phyloP scores from a whole-genome alignment of 2,329 filamentous ascomycete species.

The Pseudogymnoascus sp. region DNA sequence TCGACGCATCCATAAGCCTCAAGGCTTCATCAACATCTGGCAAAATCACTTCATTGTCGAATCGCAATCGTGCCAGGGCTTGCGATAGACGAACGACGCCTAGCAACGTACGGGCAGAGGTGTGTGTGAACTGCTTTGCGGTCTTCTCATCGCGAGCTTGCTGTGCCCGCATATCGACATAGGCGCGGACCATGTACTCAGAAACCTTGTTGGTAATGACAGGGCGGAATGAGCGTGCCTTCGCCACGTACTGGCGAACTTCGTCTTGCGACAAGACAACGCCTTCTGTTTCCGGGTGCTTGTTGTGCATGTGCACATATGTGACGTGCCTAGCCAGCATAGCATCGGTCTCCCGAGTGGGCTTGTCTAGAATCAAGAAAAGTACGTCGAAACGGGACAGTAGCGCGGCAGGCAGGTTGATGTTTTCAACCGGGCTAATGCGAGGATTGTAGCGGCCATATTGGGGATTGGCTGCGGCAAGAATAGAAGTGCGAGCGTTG shows the following conservation, averaged over 20 bases:
- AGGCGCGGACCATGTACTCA: slow-evolving; percentile 95
- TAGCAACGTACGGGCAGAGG: slow-evolving; percentile 84
- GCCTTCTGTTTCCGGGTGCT: slow-evolving; percentile 70
- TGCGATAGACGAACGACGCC: slow-evolving; percentile 90
- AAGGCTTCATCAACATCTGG: slow-evolving; percentile 96
- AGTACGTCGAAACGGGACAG: slow-evolving; percentile 95
- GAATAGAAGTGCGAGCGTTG: slow-evolving; percentile 90
- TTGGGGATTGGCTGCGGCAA: slow-evolving; percentile 91
- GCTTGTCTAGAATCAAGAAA: slow-evolving; percentile 93
- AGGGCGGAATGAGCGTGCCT: slow-evolving; percentile 82
- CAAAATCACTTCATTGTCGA: slow-evolving; percentile 73
- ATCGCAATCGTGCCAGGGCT: slow-evolving; percentile 84
- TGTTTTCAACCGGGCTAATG: slow-evolving; percentile 95
- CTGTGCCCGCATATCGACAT: slow-evolving; percentile 86
- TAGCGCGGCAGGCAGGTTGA: slow-evolving; percentile 94
- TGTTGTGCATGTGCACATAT: slow-evolving; percentile 94
- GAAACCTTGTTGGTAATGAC: slow-evolving; percentile 76
- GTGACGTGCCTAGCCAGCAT: slow-evolving; percentile 93
- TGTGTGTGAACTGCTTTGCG: slow-evolving; percentile 90
- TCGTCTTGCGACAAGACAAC: slow-evolving; percentile 88
- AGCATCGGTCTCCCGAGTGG: slow-evolving; percentile 79
- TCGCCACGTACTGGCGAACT: slow-evolving; percentile 91
- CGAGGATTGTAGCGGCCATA: slow-evolving; percentile 98
- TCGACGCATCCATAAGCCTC: slow-evolving; percentile 83
- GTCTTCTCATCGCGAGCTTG: slow-evolving; percentile 85